Evolutionary conservation across 2,329 filamentous ascomycete species (phyloP).

Genomic region (Xylariales sp.): DNA sequence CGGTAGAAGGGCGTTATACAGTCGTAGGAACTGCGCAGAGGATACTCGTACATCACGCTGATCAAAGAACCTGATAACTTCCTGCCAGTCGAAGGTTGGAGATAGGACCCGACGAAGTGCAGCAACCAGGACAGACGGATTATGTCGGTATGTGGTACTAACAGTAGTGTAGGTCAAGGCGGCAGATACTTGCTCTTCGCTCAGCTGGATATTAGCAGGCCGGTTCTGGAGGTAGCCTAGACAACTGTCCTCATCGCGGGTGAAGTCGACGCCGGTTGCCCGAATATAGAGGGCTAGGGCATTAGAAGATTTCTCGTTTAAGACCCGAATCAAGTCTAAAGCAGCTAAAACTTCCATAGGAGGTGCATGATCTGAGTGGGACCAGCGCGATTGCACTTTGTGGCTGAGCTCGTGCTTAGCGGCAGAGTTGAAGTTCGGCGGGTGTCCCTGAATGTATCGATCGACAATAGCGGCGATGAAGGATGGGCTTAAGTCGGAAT

Average conservation of each 20-base stretch:
- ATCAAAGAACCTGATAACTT: constrained; percentile 84
- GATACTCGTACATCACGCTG: constrained; percentile 80
- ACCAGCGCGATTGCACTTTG: constrained; percentile 76
- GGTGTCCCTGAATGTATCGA: constrained; percentile 86
- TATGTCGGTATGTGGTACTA: constrained; percentile 65
- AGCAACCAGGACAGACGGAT: constrained; percentile 68
- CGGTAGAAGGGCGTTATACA: constrained; percentile 83
- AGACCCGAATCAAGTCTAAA: constrained; percentile 74
- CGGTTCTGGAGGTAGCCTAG: constrained; percentile 64
- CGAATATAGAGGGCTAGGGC: constrained; percentile 76
- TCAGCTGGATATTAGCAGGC: constrained; percentile 70
- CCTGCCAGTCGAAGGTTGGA: constrained; percentile 73
- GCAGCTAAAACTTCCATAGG: constrained; percentile 77
- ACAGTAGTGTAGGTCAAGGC: constrained; percentile 76
- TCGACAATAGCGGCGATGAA: constrained; percentile 86
- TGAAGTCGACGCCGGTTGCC: constrained; percentile 78
- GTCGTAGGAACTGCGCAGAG: constrained; percentile 79
- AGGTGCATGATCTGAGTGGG: constrained; percentile 70
- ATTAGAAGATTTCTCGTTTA: constrained; percentile 68
- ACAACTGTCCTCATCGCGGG: constrained; percentile 77
- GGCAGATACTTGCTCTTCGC: constrained; percentile 83
- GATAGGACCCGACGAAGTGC: constrained; percentile 71
- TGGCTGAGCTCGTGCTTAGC: constrained; percentile 76
- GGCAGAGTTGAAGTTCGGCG: constrained; percentile 83
- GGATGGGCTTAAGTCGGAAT: constrained; percentile 73